Evolutionary conservation across 306 rosid genomes (phyloP).

Genomic region (barrel medic (Medicago truncatula)): MtrunA17r5.0-ANR NC_053044.1:33674001-33674500

Average conservation of each 20-base stretch:
- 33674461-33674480: constrained; percentile 1
- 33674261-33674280: background rate
- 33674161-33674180: background rate
- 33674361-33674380: background rate
- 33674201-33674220: background rate
- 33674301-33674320: background rate
- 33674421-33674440: background rate
- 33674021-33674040: constrained; percentile 76
- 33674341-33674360: background rate
- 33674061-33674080: constrained; percentile 37
- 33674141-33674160: background rate
- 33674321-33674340: background rate
- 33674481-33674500: background rate
- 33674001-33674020: constrained; percentile 79
- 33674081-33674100: constrained; percentile 9
- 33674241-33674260: background rate
- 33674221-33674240: background rate
- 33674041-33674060: constrained; percentile 55
- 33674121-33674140: background rate
- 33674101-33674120: background rate
- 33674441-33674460: background rate
- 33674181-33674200: background rate
- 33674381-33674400: background rate
- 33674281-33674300: background rate
- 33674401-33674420: background rate